phyloP scores from a whole-genome alignment of 2,329 filamentous ascomycete genomes.

The Aspergillus texensis region DNA sequence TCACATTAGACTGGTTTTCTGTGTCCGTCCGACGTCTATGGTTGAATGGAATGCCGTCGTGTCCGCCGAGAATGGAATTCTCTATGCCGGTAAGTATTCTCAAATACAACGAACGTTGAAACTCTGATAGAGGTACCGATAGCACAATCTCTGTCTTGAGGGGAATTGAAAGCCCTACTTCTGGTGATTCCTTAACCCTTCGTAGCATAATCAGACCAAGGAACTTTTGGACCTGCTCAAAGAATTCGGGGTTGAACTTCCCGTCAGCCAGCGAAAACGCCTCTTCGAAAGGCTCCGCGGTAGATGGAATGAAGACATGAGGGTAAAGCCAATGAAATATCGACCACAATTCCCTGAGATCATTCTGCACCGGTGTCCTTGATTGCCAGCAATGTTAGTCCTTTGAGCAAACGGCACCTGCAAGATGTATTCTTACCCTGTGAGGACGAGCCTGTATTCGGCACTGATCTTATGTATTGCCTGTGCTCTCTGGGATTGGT shows the following conservation, averaged over 20 bases:
- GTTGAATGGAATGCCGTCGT: neutral
- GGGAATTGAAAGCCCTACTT: constrained; percentile 57
- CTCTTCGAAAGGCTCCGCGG: constrained; percentile 54
- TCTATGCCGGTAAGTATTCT: constrained; percentile 59
- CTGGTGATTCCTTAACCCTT: constrained; percentile 58
- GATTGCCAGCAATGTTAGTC: neutral
- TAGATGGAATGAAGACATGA: constrained; percentile 58
- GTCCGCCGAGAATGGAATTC: constrained; percentile 46
- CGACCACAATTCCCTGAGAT: constrained; percentile 61
- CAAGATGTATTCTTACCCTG: constrained; percentile 34
- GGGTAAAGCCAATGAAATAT: constrained; percentile 61
- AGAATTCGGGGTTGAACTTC: constrained; percentile 55
- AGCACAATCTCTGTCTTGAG: constrained; percentile 60
- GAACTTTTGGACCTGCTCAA: constrained; percentile 56
- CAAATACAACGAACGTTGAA: constrained; percentile 63
- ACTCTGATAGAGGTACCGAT: constrained; percentile 60
- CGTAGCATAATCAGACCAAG: constrained; percentile 63
- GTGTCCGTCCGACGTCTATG: too few species aligned
- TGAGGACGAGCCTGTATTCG: constrained; percentile 55
- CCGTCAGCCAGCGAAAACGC: constrained; percentile 61
- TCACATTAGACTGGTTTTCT: neutral
- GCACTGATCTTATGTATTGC: constrained; percentile 48
- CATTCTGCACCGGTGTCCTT: constrained; percentile 61
- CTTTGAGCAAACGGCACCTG: neutral
- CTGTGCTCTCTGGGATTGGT: constrained; percentile 46